Percentiles rank a stretch among this genome's conserved stretches.
Conservation (phyloP, 2,329 filamentous ascomycete species). For the Daldinia sp. region DNA sequence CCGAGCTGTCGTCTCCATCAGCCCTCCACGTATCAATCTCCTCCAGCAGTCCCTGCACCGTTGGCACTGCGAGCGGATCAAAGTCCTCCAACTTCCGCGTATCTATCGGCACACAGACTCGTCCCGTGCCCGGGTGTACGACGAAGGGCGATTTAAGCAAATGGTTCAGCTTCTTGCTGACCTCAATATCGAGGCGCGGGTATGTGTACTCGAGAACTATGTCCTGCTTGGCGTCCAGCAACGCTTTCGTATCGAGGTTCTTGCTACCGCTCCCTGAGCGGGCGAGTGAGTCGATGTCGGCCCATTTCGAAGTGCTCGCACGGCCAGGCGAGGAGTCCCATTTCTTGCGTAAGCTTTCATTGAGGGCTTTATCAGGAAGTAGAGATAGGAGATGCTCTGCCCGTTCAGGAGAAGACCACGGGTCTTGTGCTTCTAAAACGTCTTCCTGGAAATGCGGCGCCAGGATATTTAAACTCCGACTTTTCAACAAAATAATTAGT, state of each 20-base stretch:
- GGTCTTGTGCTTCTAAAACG: constrained; percentile 85
- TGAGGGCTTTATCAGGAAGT: constrained; percentile 81
- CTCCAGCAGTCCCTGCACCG: constrained; percentile 78
- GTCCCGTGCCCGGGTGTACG: constrained; percentile 90
- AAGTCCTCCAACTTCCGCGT: constrained; percentile 77
- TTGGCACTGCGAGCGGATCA: constrained; percentile 88
- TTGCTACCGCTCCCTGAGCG: constrained; percentile 74
- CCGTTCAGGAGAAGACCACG: constrained; percentile 76
- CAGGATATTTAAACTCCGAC: constrained; percentile 85
- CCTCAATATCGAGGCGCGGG: constrained; percentile 93
- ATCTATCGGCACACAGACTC: constrained; percentile 96
- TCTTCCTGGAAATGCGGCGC: constrained; percentile 85
- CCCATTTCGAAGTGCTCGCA: constrained; percentile 84
- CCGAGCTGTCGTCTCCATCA: constrained; percentile 43
- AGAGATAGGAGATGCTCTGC: constrained; percentile 82
- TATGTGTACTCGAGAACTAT: constrained; percentile 98
- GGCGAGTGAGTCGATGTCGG: constrained; percentile 88
- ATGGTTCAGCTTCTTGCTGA: constrained; percentile 98
- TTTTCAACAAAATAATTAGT: constrained; percentile 29
- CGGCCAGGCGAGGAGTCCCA: constrained; percentile 87
- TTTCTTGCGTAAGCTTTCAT: constrained; percentile 83
- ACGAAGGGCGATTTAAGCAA: constrained; percentile 97
- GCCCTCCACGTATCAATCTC: constrained; percentile 82
- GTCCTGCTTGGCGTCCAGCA: constrained; percentile 92
- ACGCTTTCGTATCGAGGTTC: constrained; percentile 73